These are phyloP conservation scores for Didymella arachidicola DNA, from an alignment of 2,329 filamentous ascomycete genomes.

Conservation along the genomic window DNA sequence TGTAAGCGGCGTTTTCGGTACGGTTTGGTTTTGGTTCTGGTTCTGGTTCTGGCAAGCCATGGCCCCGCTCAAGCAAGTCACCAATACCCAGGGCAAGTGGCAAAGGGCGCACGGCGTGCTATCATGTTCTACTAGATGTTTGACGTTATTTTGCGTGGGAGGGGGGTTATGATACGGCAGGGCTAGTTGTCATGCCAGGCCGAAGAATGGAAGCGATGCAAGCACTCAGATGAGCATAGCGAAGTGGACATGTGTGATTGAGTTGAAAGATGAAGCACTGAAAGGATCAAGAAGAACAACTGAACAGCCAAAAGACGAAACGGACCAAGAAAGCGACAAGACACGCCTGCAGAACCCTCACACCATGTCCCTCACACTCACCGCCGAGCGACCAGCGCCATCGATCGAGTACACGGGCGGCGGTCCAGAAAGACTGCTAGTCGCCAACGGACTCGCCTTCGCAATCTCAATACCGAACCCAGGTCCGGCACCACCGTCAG, in stretches of 20 bases:
- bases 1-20: background rate
- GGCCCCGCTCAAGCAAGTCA: background rate
- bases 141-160: background rate
- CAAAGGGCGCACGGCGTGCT: background rate
- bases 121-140: constrained; percentile 3
- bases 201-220: background rate
- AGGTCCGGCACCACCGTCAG: rapidly evolving
- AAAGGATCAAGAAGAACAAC: background rate
- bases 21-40: background rate
- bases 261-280: background rate
- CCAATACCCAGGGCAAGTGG: constrained; percentile 1
- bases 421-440: background rate
- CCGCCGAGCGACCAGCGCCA: constrained; percentile 3
- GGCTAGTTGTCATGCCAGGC: no score
- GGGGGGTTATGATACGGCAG: background rate
- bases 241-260: background rate
- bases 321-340: background rate
- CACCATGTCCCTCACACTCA: background rate
- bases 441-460: background rate
- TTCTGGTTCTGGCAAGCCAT: background rate
- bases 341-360: background rate
- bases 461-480: background rate
- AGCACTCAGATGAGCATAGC: background rate
- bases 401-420: constrained; percentile 8
- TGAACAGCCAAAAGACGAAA: background rate